Evolutionary conservation across 495 filamentous ascomycete species (phyloP).

Genomic region (Thozetella sp.): DNA sequence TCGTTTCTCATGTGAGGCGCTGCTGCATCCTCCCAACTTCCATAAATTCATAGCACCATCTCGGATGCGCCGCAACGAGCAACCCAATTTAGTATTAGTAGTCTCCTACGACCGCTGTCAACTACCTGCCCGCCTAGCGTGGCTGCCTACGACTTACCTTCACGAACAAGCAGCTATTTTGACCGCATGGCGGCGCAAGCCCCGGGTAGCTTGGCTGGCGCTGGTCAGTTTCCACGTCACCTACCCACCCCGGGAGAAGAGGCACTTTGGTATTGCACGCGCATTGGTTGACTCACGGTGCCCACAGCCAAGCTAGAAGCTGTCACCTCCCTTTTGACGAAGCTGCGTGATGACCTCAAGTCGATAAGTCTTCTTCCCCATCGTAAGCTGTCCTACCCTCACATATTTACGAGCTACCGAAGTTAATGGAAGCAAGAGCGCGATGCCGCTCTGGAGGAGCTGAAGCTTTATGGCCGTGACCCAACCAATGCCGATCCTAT

Average conservation of each 20-base stretch:
- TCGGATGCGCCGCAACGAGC: background rate
- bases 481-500: constrained; percentile 74
- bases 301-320: constrained; percentile 64
- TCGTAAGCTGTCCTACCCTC: constrained; percentile 43
- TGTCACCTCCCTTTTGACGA: constrained; percentile 59
- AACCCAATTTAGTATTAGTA: no score
- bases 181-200: constrained; percentile 2
- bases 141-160: no score
- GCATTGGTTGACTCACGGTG: background rate
- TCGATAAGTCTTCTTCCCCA: constrained; percentile 53
- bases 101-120: no score
- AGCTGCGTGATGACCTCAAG: constrained; percentile 58
- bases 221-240: constrained; percentile 8
- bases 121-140: no score
- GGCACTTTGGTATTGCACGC: background rate
- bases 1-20: background rate
- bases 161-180: background rate
- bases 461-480: constrained; percentile 80
- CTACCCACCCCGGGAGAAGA: no score
- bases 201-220: constrained; percentile 15
- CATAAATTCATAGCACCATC: background rate
- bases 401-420: background rate
- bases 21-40: no score
- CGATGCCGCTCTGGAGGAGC: constrained; percentile 63
- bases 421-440: constrained; percentile 51